phyloP scores from a whole-genome alignment of 2,329 filamentous ascomycete species.

The Fusarium proliferatum region DNA sequence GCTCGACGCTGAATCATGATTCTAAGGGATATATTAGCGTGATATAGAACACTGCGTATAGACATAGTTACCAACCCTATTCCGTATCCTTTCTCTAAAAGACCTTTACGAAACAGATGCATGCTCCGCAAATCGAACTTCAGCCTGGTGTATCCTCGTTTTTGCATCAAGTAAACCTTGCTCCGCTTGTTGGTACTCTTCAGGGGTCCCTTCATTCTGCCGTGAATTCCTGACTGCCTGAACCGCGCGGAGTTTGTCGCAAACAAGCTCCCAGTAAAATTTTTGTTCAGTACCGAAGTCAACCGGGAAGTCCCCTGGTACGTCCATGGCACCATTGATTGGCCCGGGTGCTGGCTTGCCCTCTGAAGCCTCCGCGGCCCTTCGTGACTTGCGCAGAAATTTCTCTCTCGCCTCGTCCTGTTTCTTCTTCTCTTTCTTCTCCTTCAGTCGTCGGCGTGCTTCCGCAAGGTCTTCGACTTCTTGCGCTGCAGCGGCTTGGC shows the following conservation, averaged over 20 bases:
- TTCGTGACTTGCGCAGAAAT: slow-evolving; percentile 51
- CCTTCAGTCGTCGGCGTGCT: slow-evolving; percentile 51
- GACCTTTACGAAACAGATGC: slow-evolving; percentile 22
- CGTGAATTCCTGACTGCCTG: slow-evolving; percentile 51
- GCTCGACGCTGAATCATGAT: slow-evolving; percentile 42
- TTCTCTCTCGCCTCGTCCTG: slow-evolving; percentile 45
- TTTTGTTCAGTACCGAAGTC: slow-evolving; percentile 47
- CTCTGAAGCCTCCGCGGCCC: slow-evolving; percentile 46
- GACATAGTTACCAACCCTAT: slow-evolving; percentile 36
- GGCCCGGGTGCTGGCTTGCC: slow-evolving; percentile 42
- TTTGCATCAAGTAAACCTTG: slow-evolving; percentile 46
- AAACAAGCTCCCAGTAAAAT: slow-evolving; percentile 55
- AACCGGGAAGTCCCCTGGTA: slow-evolving; percentile 51
- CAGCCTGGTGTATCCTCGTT: slow-evolving; percentile 52
- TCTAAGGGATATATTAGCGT: slow-evolving; percentile 37
- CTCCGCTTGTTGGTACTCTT: slow-evolving; percentile 48
- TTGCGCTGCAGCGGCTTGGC: slow-evolving; percentile 52
- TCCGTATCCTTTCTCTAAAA: slow-evolving; percentile 7
- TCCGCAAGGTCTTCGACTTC: slow-evolving; percentile 54
- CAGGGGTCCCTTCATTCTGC: slow-evolving; percentile 39
- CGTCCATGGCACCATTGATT: slow-evolving; percentile 49
- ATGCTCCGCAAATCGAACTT: slow-evolving; percentile 51
- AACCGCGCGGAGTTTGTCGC: slow-evolving; percentile 55
- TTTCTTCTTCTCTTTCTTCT: slow-evolving; percentile 56
- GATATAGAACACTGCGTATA: slow-evolving; percentile 30